phyloP scores from a whole-genome alignment of 2,329 filamentous ascomycete genomes.

The Acephala macrosclerotiorum region DNA sequence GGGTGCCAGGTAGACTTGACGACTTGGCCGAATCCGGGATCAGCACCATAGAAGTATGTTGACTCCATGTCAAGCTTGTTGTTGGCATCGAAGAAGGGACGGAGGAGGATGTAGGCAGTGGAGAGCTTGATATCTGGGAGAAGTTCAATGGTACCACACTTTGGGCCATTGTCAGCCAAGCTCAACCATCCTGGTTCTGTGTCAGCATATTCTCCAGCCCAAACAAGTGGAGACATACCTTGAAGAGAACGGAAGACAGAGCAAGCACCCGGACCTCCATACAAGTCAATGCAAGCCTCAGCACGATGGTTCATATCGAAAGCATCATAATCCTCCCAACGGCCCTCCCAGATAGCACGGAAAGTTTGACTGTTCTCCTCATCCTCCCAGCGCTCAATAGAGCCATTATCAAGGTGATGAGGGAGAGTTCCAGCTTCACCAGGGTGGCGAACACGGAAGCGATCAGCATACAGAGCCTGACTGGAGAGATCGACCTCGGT shows the following conservation, averaged over 20 bases:
- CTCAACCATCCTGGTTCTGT: slow-evolving; percentile 20
- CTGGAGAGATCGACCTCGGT: slow-evolving; percentile 17
- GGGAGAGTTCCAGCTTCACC: slow-evolving; percentile 19
- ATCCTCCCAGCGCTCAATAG: slow-evolving; percentile 24
- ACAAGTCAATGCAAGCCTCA: slow-evolving; percentile 18
- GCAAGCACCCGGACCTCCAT: slow-evolving; percentile 24
- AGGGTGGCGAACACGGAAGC: slow-evolving; percentile 19
- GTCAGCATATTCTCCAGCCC: background rate
- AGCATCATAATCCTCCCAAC: slow-evolving; percentile 24
- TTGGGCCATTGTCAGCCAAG: slow-evolving; percentile 21
- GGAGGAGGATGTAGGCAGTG: slow-evolving; percentile 21
- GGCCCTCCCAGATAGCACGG: slow-evolving; percentile 20
- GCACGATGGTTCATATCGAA: slow-evolving; percentile 21
- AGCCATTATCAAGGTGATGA: slow-evolving; percentile 21
- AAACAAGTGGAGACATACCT: slow-evolving; percentile 6
- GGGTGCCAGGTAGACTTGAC: slow-evolving; percentile 21
- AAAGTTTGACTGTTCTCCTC: slow-evolving; percentile 19
- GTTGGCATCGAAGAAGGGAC: slow-evolving; percentile 20
- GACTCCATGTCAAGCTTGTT: slow-evolving; percentile 23
- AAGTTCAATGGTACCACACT: slow-evolving; percentile 18
- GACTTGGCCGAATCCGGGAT: slow-evolving; percentile 21
- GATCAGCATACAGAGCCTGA: slow-evolving; percentile 22
- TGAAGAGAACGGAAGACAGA: slow-evolving; percentile 21
- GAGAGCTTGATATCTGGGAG: slow-evolving; percentile 22
- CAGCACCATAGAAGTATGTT: slow-evolving; percentile 23